These are phyloP conservation scores for Saccharomycopsis hybrid DNA, from an alignment of 1,139 yeast species.

Conservation along the genomic window DNA sequence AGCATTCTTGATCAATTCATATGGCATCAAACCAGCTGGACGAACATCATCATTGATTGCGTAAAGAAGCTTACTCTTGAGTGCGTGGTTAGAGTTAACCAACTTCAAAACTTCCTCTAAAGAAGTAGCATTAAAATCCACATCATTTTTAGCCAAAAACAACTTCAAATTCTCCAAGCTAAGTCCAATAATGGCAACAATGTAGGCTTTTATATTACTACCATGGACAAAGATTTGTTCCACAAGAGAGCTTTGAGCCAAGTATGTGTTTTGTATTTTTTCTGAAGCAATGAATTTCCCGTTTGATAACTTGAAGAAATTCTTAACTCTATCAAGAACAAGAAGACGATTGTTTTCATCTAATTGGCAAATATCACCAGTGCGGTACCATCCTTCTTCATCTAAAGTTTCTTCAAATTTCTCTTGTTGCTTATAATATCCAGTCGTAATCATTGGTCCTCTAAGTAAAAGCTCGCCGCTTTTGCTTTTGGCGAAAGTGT, in stretches of 20 bases:
- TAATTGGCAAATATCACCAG: slow-evolving; percentile 67
- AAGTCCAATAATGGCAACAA: slow-evolving; percentile 61
- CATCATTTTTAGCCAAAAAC: slow-evolving; percentile 36
- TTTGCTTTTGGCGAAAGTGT: slow-evolving; percentile 39
- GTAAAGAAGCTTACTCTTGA: not conserved
- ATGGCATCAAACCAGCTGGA: slow-evolving; percentile 46
- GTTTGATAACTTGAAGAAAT: slow-evolving; percentile 74
- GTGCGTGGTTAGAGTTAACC: not conserved
- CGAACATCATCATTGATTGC: slow-evolving; percentile 8
- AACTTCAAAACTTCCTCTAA: not conserved
- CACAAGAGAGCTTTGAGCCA: slow-evolving; percentile 44
- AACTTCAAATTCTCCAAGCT: slow-evolving; percentile 31
- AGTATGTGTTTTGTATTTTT: slow-evolving; percentile 59
- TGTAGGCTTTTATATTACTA: slow-evolving; percentile 48
- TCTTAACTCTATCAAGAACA: slow-evolving; percentile 71
- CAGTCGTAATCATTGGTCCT: slow-evolving; percentile 51
- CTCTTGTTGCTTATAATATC: slow-evolving; percentile 47
- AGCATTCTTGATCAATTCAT: slow-evolving; percentile 44
- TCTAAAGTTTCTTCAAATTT: slow-evolving; percentile 46
- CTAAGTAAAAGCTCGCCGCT: slow-evolving; percentile 49
- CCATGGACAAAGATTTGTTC: slow-evolving; percentile 61
- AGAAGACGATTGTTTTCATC: slow-evolving; percentile 46
- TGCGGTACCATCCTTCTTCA: slow-evolving; percentile 65
- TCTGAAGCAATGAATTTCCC: slow-evolving; percentile 82
- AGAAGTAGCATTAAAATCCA: slow-evolving; percentile 34